These are phyloP conservation scores for Heliamphora exappendiculata DNA, from an alignment of 148 eudicot genomes.

Conservation along the genomic window DNA sequence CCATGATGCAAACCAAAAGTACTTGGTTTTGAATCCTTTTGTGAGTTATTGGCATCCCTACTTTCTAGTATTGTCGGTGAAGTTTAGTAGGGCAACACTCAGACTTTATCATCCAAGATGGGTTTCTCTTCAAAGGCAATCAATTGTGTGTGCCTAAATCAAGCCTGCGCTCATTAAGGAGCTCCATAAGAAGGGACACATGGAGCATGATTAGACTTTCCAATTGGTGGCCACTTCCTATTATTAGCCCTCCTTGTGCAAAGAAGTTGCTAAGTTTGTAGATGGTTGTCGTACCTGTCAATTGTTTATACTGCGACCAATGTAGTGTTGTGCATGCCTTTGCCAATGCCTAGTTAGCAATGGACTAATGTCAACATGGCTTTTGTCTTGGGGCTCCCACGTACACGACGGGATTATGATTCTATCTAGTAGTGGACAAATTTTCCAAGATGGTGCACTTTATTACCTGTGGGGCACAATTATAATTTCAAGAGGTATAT, in stretches of 20 bases:
- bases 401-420: background rate
- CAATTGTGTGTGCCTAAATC: background rate
- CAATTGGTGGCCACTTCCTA: background rate
- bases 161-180: background rate
- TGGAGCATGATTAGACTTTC: background rate
- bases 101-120: too few species aligned
- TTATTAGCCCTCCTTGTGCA: background rate
- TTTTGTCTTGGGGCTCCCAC: background rate
- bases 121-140: constrained; percentile 6
- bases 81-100: too few species aligned
- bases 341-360: background rate
- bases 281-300: background rate
- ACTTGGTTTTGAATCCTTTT: too few species aligned
- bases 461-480: background rate
- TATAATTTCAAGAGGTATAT: background rate
- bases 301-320: background rate
- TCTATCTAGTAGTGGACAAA: background rate
- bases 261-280: background rate
- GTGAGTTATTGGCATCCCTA: too few species aligned
- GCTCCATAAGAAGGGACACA: background rate
- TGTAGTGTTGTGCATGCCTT: background rate
- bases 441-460: background rate
- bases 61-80: too few species aligned
- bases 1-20: too few species aligned
- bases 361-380: background rate